Evolutionary conservation across 1,139 yeast genomes (phyloP), one percentile per base, ranked within the genome.

Genomic region (Magnusiomyces sp.): DNA sequence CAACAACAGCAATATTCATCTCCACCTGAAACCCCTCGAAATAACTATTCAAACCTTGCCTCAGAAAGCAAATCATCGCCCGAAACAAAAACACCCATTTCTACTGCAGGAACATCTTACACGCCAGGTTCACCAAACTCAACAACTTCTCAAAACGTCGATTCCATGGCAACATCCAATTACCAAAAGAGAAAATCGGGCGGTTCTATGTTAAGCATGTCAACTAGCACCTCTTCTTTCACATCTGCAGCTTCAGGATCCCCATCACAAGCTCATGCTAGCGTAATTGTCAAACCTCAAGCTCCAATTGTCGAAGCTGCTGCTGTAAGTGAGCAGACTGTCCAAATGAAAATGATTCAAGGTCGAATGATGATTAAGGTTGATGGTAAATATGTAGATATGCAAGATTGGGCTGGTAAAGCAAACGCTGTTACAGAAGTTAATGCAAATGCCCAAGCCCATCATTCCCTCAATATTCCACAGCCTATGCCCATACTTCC

Each of bases 401-500:
- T 65, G 67, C 67, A 65, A 50, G 64, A 62, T 3, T 63, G 67
- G 67, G 58, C 63, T 20, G 58, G 58, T 32, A 54, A 47, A 37
- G 58, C 55, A 40, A 59, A 58, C 48, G 43, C 41, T 7, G 29
- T 34, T 31, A 33, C 39, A 23, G 44, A 33, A 27, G 44, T 40
- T 19, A 37, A 37, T n/a, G 16, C 42, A 23, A 23, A 23, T 23
- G 29, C 31, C 43, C 38, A 36, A 43, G 45, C 32, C 19, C 40
- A 20, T 20, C 23, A 34, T 40, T 34, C 27, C 36, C 53, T 38
- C 31, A 42, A 16, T 27, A 46, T 37, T 34, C 48, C 40, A 29
- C 41, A 31, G 20, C 17, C 20, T 7, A 10, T 33, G 10, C 47
- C 43, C 16, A 34, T 27, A 17, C 33, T 45, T 32, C 33, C 13